phyloP scores from a whole-genome alignment of 306 rosid genomes.

The Dicorynia guianensis region DNA sequence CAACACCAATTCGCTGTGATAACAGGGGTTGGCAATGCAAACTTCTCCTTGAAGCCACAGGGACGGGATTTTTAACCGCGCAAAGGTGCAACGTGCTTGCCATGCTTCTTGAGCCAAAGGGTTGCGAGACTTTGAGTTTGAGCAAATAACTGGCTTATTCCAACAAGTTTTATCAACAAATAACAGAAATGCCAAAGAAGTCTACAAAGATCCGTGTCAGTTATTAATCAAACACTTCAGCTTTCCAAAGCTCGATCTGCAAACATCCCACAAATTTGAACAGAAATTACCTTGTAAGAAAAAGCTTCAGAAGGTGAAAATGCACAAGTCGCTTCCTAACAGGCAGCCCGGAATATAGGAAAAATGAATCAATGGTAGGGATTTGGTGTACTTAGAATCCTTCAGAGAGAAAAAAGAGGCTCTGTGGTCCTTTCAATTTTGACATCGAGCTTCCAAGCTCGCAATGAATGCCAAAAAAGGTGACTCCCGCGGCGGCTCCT shows the following conservation, averaged over 20 bases:
- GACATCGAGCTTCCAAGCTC: conserved; percentile 8
- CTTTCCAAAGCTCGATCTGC: conserved; percentile 41
- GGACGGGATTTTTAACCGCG: conserved; percentile 47
- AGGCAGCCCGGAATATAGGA: background rate
- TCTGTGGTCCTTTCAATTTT: background rate
- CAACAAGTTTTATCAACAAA: conserved; percentile 54
- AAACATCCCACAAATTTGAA: background rate
- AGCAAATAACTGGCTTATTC: conserved; percentile 4
- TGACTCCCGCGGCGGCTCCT: conserved; percentile 49
- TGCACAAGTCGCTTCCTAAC: conserved; percentile 17
- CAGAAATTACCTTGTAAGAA: conserved; percentile 31
- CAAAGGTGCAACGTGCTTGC: conserved; percentile 55
- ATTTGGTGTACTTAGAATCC: background rate
- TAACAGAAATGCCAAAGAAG: conserved; percentile 5
- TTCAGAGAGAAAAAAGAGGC: conserved; percentile 1
- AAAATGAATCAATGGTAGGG: conserved; percentile 6
- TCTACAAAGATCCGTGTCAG: conserved; percentile 14
- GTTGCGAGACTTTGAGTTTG: background rate
- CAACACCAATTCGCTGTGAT: conserved; percentile 43
- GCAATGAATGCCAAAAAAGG: conserved; percentile 9
- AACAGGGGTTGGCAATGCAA: conserved; percentile 40
- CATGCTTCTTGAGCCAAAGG: conserved; percentile 47
- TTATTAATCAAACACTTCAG: conserved; percentile 21
- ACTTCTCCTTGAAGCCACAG: conserved; percentile 32
- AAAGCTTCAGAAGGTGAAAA: conserved; percentile 22